Evolutionary conservation across 805 yeast species (phyloP), one percentile per base, ranked within the genome.

Genomic region (Nakazawaea wickerhamii): DNA sequence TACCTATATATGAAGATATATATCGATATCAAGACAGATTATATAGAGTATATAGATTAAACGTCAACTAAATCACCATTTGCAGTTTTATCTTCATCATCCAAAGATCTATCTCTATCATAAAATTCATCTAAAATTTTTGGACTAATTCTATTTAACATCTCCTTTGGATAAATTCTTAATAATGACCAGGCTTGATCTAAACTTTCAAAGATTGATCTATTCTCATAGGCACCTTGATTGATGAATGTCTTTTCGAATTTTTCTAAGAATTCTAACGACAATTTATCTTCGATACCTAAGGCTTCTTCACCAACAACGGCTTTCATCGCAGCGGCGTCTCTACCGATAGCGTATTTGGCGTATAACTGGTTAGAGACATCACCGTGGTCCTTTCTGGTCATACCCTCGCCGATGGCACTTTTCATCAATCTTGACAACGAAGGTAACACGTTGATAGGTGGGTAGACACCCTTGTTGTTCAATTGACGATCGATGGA

Each of bases 281-380:
- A 93, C 52, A 93, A 76, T 70, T 95, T 95, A 70, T 93, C 99
- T 67, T 93, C 99, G 50, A 87, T 87, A 26, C 97, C 89, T 59
- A 93, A 75, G 27, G 99, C 99, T 69, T 93, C 99, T 69, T 93
- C 99, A 79, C 99, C 99, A 55, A 93, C 99, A 53, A 93, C 99
- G 11, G 99, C 96, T 72, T 93, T 93, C 99, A 93, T 93, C 55
- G 99, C 97, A 39, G 99, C 99, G 21, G 99, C 99, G 69, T 93
- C 99, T 71, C 90, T 86, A 75, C 99, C 99, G 71, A 93, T 95
- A 50, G 99, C 99, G 64, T 93, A 93, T 68, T 93, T 93, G 58
- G 99, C 99, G 63, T 93, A 93, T 60, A 93, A 77, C 75, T 93
- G 99, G 74, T 93, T 93, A 23, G 98, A 91, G 48, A 93, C 99